phyloP scores from a whole-genome alignment of 495 filamentous ascomycete genomes.

The Apiosordaria backusii region DNA sequence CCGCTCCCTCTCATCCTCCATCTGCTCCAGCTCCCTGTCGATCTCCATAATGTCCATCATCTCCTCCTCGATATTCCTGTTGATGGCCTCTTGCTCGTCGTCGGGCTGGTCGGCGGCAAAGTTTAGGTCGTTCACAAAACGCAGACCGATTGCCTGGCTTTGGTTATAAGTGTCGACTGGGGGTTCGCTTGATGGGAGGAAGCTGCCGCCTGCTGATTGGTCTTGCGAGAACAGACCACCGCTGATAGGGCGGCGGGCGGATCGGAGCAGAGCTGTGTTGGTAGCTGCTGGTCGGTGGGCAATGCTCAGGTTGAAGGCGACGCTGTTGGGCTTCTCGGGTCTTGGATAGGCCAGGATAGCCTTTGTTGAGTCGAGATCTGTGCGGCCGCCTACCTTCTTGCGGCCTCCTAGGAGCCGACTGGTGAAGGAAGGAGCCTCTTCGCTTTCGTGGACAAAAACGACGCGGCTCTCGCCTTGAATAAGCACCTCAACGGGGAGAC shows the following conservation, averaged over 20 bases:
- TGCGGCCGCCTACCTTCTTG: constrained; percentile 29
- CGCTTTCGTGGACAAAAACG: constrained; percentile 52
- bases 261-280: constrained; percentile 13
- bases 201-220: constrained; percentile 15
- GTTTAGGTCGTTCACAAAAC: constrained; percentile 43
- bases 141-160: constrained; percentile 29
- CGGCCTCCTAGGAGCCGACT: constrained; percentile 28
- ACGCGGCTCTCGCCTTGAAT: constrained; percentile 63
- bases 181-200: constrained; percentile 19
- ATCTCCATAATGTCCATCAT: constrained; percentile 56
- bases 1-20: constrained; percentile 42
- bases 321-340: constrained; percentile 38
- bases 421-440: constrained; percentile 37
- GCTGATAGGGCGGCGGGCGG: neutral
- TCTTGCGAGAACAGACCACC: constrained; percentile 21
- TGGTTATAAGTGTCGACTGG: constrained; percentile 16
- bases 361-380: constrained; percentile 23
- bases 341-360: constrained; percentile 43
- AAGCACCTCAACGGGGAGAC: constrained; percentile 55
- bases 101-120: constrained; percentile 41
- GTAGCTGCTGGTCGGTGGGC: constrained; percentile 16
- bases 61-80: constrained; percentile 49
- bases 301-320: constrained; percentile 47
- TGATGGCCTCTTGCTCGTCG: constrained; percentile 43
- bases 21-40: constrained; percentile 48